Evolutionary conservation across 805 yeast species (phyloP), one percentile per base, ranked within the genome.

Genomic region (Myxozyma kluyveri): DNA sequence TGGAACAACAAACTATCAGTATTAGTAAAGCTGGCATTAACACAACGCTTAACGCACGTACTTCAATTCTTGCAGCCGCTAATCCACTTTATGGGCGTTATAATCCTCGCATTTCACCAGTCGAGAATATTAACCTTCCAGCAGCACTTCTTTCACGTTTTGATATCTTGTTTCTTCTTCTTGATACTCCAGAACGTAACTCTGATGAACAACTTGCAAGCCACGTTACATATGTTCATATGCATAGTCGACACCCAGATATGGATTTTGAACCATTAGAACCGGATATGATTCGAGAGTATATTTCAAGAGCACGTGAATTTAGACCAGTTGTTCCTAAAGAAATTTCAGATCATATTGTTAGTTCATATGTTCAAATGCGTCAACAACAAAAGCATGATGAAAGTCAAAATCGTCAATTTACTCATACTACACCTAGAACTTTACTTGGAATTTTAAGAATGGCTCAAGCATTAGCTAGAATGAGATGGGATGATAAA

Each of bases 1-100:
- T 93, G 99, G 99, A 93, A 72, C 99, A 93, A 69, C 99, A 93
- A 71, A 93, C 99, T 1, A 93, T 93, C 53, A 87, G 96, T 21
- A 93, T 93, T 52, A 87, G 97, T 39, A 93, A 93, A 70, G 99
- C 99, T 2, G 99, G 99, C 61, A 93, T 93, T 62, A 87, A 93
- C 57, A 93, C 99, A 7, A 88, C 97, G 1, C 75, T 93, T 62
- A 93, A 93, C 67, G 99, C 99, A 5, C 80, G 99, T 68, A 81
- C 98, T 0, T 90, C 97, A 3, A 87, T 93, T 55, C 72, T 93
- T 58, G 99, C 99, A 0, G 99, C 99, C 27, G 99, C 99, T n/a
- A 93, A 93, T 73, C 99, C 99, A 18, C 74, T 90, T 33, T 90
- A 86, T 67, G 98, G 99, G 51, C 80, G 98, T 58, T 93, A 93